Conservation (phyloP, 768 basidiomycete species). For the Leccinum disarticulatum region DNA sequence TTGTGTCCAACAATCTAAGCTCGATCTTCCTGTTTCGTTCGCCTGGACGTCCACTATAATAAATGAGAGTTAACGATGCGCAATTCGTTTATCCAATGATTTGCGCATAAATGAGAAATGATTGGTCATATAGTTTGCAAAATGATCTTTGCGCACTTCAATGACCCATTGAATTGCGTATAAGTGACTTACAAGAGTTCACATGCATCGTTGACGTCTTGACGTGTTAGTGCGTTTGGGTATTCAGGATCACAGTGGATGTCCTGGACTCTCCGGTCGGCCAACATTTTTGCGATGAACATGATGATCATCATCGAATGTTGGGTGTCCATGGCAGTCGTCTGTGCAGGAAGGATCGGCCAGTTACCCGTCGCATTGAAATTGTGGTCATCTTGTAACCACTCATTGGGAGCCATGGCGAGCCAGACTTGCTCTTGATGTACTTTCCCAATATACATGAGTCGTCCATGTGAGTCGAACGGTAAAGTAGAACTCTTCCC, state of each 20-base stretch:
- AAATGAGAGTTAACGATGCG: neutral
- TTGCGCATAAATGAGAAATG: too few relatives aligned
- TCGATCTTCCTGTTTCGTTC: neutral
- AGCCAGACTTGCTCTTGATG: neutral
- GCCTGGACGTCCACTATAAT: neutral
- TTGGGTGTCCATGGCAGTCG: neutral
- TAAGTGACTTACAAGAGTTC: neutral
- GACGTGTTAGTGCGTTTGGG: neutral
- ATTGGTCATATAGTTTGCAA: too few relatives aligned
- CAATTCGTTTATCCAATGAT: too few relatives aligned
- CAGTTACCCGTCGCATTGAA: neutral
- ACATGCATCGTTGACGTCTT: neutral
- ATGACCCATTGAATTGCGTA: neutral
- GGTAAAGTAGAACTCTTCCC: neutral
- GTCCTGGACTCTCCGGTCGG: neutral
- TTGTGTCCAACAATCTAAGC: neutral
- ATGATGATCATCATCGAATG: neutral
- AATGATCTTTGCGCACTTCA: neutral
- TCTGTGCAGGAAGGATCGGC: neutral
- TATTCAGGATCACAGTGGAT: neutral
- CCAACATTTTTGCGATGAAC: neutral
- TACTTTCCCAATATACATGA: neutral
- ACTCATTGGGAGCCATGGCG: neutral
- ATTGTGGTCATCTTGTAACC: neutral
- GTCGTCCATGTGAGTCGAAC: neutral